phyloP scores from a whole-genome alignment of 208 protist species.

The Naegleria gruberi region DNA sequence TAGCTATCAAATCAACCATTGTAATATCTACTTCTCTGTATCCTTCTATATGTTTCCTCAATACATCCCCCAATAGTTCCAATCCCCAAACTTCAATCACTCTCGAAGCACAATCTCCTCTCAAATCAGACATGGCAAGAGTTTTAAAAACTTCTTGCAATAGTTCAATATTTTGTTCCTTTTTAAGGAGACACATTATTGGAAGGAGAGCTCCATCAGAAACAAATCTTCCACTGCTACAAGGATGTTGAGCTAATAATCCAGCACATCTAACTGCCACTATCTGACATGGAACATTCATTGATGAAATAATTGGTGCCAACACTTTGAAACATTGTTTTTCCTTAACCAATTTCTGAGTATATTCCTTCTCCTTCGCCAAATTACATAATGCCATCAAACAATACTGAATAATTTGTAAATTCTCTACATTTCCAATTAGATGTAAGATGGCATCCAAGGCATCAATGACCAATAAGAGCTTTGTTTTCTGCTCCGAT shows the following conservation, averaged over 20 bases:
- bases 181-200: background rate
- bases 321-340: background rate
- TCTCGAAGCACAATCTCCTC: background rate
- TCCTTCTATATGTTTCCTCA: background rate
- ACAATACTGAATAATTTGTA: background rate
- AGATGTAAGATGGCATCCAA: background rate
- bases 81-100: background rate
- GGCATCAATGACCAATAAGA: background rate
- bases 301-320: background rate
- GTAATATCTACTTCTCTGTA: background rate
- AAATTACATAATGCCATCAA: background rate
- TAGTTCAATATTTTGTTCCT: background rate
- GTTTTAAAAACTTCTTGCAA: background rate
- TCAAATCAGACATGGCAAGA: background rate
- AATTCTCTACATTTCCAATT: background rate
- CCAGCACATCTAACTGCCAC: background rate
- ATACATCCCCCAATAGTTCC: background rate
- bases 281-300: background rate
- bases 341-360: background rate
- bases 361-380: background rate
- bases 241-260: background rate
- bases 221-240: background rate
- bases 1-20: background rate
- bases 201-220: background rate
- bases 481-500: background rate